A percentile compares a stretch with the other conserved stretches of the same genome.
Evolutionary conservation across 192 early-diverging fungal species (phyloP).

Genomic region (Allomyces macrogynus): DNA sequence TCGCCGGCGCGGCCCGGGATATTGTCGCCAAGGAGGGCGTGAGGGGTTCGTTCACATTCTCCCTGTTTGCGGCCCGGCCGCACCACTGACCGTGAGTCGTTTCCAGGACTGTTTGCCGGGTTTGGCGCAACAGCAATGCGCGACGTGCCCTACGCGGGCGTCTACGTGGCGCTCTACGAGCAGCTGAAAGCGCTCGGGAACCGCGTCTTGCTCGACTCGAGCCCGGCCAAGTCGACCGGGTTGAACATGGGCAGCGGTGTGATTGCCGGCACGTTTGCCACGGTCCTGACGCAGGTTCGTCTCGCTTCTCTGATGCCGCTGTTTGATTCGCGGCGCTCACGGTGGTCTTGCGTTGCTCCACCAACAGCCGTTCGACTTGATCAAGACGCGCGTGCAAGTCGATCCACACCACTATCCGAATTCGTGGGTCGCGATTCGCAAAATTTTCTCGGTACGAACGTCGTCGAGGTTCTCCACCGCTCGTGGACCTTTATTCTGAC

Average conservation of each 20-base stretch:
- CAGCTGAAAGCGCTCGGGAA: constrained; percentile 28
- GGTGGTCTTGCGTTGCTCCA: too few relatives aligned
- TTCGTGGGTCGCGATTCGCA: constrained; percentile 17
- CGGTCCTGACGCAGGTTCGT: constrained; percentile 46
- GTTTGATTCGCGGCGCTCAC: too few relatives aligned
- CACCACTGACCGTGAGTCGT: not conserved
- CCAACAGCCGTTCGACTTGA: constrained; percentile 70
- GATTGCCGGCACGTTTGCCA: constrained; percentile 47
- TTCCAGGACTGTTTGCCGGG: constrained; percentile 59
- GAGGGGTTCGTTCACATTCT: constrained; percentile 15
- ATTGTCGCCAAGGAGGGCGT: constrained; percentile 52
- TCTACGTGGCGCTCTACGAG: constrained; percentile 80
- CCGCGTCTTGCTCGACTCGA: constrained; percentile 13
- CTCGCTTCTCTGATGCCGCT: too few relatives aligned
- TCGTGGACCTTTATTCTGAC: not conserved
- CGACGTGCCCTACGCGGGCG: constrained; percentile 77
- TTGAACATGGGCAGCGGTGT: constrained; percentile 44
- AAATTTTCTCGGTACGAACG: constrained; percentile 22
- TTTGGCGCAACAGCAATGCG: constrained; percentile 68
- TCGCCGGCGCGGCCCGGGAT: constrained; percentile 36
- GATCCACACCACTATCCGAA: constrained; percentile 48
- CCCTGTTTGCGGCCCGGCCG: not conserved
- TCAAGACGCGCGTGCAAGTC: constrained; percentile 83
- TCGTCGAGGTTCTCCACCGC: not conserved
- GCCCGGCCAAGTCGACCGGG: constrained; percentile 15